Conservation (phyloP, 2,329 filamentous ascomycete genomes). For the Thielaviopsis euricoi region DNA sequence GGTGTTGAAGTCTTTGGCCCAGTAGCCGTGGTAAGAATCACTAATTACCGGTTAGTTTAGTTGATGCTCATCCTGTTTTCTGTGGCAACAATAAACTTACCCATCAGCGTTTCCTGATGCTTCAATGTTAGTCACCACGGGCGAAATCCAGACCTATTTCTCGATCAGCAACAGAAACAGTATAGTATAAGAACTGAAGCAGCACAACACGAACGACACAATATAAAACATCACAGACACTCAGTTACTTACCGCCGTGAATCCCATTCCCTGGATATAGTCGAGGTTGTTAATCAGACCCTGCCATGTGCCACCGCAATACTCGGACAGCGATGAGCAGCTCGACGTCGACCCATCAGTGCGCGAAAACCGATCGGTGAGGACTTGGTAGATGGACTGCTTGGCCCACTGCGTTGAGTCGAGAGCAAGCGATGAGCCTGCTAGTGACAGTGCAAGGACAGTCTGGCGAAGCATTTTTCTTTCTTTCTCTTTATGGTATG, state of each 20-base stretch:
- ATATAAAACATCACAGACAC: no score
- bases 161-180: neutral
- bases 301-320: constrained; percentile 34
- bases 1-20: constrained; percentile 22
- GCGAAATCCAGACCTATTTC: constrained; percentile 25
- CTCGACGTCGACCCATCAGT: constrained; percentile 21
- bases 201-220: no score
- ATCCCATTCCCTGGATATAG: constrained; percentile 32
- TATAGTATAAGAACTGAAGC: no score
- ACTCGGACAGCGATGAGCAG: constrained; percentile 19
- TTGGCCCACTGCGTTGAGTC: constrained; percentile 21
- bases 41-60: constrained; percentile 14
- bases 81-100: constrained; percentile 3
- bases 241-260: constrained; percentile 19
- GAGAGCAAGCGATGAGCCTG: constrained; percentile 13
- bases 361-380: constrained; percentile 27
- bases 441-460: neutral
- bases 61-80: neutral
- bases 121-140: constrained; percentile 25
- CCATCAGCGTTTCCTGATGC: constrained; percentile 15
- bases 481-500: no score
- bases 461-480: neutral
- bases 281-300: constrained; percentile 32
- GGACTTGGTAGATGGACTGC: constrained; percentile 29
- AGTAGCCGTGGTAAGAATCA: constrained; percentile 25